These are phyloP conservation scores for Cryptococcus jaspeensis DNA, from an alignment of 1,284 basidiomycete genomes.

Conservation along the genomic window DNA sequence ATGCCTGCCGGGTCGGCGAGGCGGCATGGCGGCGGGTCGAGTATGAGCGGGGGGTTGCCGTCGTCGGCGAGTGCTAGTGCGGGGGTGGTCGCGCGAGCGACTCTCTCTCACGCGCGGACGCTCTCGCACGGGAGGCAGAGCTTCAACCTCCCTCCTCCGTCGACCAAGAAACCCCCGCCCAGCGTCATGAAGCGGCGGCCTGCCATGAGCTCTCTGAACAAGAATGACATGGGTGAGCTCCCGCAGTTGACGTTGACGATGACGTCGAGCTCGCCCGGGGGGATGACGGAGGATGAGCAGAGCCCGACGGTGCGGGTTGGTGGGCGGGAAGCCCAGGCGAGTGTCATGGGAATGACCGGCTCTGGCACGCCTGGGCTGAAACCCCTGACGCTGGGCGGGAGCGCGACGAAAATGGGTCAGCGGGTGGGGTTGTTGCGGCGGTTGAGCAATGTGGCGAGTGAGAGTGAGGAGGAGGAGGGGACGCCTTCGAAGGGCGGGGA, in stretches of 20 bases:
- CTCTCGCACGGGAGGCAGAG: conserved; percentile 1
- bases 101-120: neutral
- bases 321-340: conserved; percentile 7
- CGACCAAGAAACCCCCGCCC: conserved; percentile 18
- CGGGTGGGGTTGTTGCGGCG: conserved; percentile 37
- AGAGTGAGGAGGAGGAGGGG: conserved; percentile 47
- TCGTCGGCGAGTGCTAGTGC: too few relatives aligned
- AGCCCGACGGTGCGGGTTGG: conserved; percentile 42
- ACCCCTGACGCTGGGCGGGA: conserved; percentile 8
- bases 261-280: conserved; percentile 42
- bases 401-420: conserved; percentile 1
- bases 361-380: conserved; percentile 3
- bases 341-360: neutral
- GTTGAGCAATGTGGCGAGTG: conserved; percentile 31
- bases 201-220: conserved; percentile 3
- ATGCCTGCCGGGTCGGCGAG: too few relatives aligned
- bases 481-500: conserved; percentile 48
- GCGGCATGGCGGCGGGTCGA: too few relatives aligned
- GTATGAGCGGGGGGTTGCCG: too few relatives aligned
- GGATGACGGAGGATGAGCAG: conserved; percentile 48
- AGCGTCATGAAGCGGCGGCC: conserved; percentile 21
- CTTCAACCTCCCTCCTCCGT: conserved; percentile 21
- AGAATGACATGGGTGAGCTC: conserved; percentile 5
- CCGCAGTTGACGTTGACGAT: conserved; percentile 40
- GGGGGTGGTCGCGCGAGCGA: neutral